A percentile compares a stretch with the other conserved stretches of the same genome.
phyloP scores from a whole-genome alignment of 1,284 basidiomycete species.

The Rhodotorula sp. region DNA sequence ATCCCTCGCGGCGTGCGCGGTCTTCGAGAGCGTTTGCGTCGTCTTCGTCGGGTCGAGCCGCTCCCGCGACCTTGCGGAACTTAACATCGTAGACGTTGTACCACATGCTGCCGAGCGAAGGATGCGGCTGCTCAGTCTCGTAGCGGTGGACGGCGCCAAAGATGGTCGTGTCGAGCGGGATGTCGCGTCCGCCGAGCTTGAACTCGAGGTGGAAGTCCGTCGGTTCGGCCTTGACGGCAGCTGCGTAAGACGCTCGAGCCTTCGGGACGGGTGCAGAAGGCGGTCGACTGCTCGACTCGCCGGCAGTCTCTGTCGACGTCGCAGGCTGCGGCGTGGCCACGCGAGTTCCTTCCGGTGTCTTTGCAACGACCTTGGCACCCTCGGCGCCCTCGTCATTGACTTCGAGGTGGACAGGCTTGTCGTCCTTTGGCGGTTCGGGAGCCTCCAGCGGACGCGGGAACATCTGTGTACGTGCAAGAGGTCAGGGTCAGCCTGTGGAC shows the following conservation, averaged over 20 bases:
- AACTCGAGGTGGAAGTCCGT: conserved; percentile 97
- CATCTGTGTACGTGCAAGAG: conserved; percentile 39
- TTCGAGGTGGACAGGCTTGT: conserved; percentile 70
- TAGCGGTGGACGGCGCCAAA: conserved; percentile 93
- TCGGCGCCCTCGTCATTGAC: conserved; percentile 69
- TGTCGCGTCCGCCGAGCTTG: conserved; percentile 76
- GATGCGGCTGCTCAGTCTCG: conserved; percentile 47
- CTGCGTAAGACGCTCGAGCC: conserved; percentile 70
- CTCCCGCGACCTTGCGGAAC: conserved; percentile 87
- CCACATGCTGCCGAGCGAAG: conserved; percentile 65
- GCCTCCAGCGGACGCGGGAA: conserved; percentile 60
- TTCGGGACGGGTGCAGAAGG: conserved; percentile 17
- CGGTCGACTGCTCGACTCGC: conserved; percentile 41
- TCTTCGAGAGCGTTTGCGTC: conserved; percentile 26
- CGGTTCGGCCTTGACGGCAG: conserved; percentile 85
- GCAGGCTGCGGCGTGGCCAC: conserved; percentile 76
- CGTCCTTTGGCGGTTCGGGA: conserved; percentile 59
- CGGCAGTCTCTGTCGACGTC: conserved; percentile 19
- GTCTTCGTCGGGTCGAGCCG: conserved; percentile 55
- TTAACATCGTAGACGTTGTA: conserved; percentile 84
- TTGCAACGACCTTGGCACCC: conserved; percentile 79
- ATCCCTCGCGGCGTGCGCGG: conserved; percentile 45
- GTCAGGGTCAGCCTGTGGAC: neutral
- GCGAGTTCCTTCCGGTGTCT: conserved; percentile 92
- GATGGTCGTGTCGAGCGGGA: conserved; percentile 85